Base-by-base conservation (phyloP, 805 yeast species). In the Saccharomycopsis sp. region DNA sequence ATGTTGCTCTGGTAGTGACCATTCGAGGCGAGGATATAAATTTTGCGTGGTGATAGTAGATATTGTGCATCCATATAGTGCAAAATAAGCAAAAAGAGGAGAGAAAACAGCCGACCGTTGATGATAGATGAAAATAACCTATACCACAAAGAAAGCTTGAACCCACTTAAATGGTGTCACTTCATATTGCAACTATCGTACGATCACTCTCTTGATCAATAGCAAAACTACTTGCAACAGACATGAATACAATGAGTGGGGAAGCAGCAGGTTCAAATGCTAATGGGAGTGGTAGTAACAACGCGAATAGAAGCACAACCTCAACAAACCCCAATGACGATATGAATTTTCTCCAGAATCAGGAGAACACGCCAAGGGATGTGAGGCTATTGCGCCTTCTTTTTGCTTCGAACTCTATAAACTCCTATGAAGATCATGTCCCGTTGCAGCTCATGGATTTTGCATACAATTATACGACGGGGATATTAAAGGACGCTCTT, bases 361-460 rank as follows among this genome's bases (percentile, higher is more conserved):
- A 73, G 51, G 70, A 72, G 21, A 66, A 65, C 24, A 66, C 67
- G 21, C 99, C 99, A 1, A 75, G 98, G 60, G 99, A 94, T 70
- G 97, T 92, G 50, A 79, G 97, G 60, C 79, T 95, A 61, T 74
- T 94, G 52, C 97, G 92, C 69, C 75, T 94, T 69, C 86, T 94
- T 37, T 81, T 94, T 66, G 98, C 98, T 15, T 87, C 97, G 0
- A 96, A 92, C 73, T 91, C 96, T 1, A 88, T 94, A 24, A 89
- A 87, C 58, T 82, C 87, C 60, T 94, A 92, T 71, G 97, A 94
- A 69, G 98, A 94, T 67, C 96, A 91, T 58, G 98, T 94, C 2
- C 97, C 98, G 0, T 71, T 95, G 23, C 98, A 94, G 70, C 76
- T 94, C 58, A 90, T 95, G 96, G 99, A 94, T 70, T 94, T 94